These are phyloP conservation scores for Allodekkera sacchari DNA, from an alignment of 805 yeast species.

Conservation along the genomic window DNA sequence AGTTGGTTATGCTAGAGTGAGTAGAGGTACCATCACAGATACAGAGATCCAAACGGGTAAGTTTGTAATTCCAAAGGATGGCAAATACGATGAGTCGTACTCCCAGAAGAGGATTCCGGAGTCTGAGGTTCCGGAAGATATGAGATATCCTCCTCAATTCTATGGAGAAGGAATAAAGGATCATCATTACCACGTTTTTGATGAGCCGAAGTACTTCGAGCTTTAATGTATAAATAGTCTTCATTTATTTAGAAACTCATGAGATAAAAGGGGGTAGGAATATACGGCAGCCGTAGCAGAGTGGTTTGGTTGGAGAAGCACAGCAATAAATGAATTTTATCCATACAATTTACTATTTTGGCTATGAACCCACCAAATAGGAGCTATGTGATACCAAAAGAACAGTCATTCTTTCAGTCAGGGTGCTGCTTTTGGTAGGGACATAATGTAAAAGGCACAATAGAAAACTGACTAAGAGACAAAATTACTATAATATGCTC, in stretches of 20 bases:
- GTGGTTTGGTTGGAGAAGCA: no score
- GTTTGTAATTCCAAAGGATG: conserved; percentile 47
- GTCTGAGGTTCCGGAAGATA: conserved; percentile 45
- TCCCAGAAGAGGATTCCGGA: conserved; percentile 44
- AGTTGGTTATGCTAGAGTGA: conserved; percentile 88
- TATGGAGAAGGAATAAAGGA: conserved; percentile 91
- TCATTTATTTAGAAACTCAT: not conserved
- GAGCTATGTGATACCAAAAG: no score
- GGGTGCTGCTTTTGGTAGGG: no score
- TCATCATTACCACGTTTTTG: conserved; percentile 90
- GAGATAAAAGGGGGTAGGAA: not conserved
- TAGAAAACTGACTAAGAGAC: no score
- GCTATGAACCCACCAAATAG: no score
- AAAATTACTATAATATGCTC: no score
- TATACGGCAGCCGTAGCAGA: no score
- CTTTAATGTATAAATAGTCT: conserved; percentile 5
- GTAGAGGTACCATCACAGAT: conserved; percentile 90
- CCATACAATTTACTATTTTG: no score
- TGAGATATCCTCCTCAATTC: conserved; percentile 72
- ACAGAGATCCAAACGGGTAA: conserved; percentile 95
- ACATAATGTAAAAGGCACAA: no score
- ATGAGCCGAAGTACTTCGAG: conserved; percentile 78
- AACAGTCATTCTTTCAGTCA: no score
- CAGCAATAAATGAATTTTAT: conserved; percentile 1
- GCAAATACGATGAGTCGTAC: conserved; percentile 17